phyloP scores from a whole-genome alignment of 805 yeast genomes.

The Millerago galiae region DNA sequence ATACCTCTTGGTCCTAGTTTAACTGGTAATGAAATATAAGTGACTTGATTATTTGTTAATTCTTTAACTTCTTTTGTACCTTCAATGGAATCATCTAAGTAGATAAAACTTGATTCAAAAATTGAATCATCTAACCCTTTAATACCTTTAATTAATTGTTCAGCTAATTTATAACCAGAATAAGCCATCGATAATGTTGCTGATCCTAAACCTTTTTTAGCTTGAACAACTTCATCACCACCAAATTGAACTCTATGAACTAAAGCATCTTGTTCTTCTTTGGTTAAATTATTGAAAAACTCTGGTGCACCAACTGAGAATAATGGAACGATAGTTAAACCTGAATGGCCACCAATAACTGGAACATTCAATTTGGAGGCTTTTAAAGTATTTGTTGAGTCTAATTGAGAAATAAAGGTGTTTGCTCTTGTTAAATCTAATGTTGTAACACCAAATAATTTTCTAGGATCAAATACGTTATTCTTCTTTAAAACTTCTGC shows the following conservation, averaged over 20 bases:
- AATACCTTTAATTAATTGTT: constrained; percentile 52
- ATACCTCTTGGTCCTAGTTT: constrained; percentile 19
- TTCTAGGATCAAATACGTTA: constrained; percentile 71
- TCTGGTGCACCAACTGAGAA: constrained; percentile 47
- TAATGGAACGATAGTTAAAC: constrained; percentile 75
- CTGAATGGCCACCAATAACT: constrained; percentile 85
- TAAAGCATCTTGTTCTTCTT: constrained; percentile 47
- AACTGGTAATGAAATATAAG: constrained; percentile 22
- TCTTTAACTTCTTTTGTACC: constrained; percentile 17
- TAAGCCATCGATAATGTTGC: constrained; percentile 85
- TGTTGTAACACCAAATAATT: constrained; percentile 78
- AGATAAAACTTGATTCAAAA: constrained; percentile 42
- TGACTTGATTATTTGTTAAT: constrained; percentile 4
- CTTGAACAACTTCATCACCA: constrained; percentile 85
- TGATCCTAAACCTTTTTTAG: constrained; percentile 79
- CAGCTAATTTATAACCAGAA: constrained; percentile 74
- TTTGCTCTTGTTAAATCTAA: constrained; percentile 74
- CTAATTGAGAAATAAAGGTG: constrained; percentile 34
- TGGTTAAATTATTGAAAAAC: constrained; percentile 33
- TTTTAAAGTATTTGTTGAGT: constrained; percentile 9
- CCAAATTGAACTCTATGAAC: constrained; percentile 78
- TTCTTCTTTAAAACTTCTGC: constrained; percentile 68
- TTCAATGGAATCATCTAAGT: constrained; percentile 39
- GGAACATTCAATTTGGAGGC: constrained; percentile 38
- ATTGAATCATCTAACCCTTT: constrained; percentile 32